These are phyloP conservation scores for Trichosporon ovoides DNA, from an alignment of 1,284 basidiomycete genomes.

Conservation along the genomic window DNA sequence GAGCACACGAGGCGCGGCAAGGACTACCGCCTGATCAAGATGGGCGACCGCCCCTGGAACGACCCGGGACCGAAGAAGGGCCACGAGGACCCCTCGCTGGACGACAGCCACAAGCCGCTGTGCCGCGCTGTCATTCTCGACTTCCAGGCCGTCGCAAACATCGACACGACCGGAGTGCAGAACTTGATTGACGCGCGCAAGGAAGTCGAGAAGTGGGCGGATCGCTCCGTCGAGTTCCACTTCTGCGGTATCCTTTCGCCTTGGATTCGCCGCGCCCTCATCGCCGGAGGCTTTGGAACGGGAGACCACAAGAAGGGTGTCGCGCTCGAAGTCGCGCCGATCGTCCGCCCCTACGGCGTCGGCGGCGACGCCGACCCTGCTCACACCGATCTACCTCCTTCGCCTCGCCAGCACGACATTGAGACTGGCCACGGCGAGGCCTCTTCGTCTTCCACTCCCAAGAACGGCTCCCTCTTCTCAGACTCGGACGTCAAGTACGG, in stretches of 20 bases:
- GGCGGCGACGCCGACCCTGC: slow-evolving; percentile 19
- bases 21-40: slow-evolving; percentile 59
- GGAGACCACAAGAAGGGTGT: slow-evolving; percentile 46
- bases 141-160: slow-evolving; percentile 67
- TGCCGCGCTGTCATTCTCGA: slow-evolving; percentile 86
- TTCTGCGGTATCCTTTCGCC: slow-evolving; percentile 67
- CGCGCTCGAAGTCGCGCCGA: slow-evolving; percentile 64
- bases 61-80: slow-evolving; percentile 67
- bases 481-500: slow-evolving; percentile 16
- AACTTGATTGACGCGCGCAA: slow-evolving; percentile 80
- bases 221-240: slow-evolving; percentile 69
- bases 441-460: neutral
- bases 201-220: slow-evolving; percentile 81
- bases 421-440: slow-evolving; percentile 12
- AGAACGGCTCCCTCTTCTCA: slow-evolving; percentile 1
- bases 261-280: slow-evolving; percentile 84
- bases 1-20: slow-evolving; percentile 67
- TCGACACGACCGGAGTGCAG: slow-evolving; percentile 75
- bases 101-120: slow-evolving; percentile 60
- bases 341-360: slow-evolving; percentile 55
- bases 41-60: slow-evolving; percentile 88
- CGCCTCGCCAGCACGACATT: slow-evolving; percentile 11
- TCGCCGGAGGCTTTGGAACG: slow-evolving; percentile 78
- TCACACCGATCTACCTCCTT: slow-evolving; percentile 10
- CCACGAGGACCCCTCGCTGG: slow-evolving; percentile 54